These are phyloP conservation scores for Penicillium griseofulvum DNA, from an alignment of 2,329 filamentous ascomycete species.

Conservation along the genomic window DNA sequence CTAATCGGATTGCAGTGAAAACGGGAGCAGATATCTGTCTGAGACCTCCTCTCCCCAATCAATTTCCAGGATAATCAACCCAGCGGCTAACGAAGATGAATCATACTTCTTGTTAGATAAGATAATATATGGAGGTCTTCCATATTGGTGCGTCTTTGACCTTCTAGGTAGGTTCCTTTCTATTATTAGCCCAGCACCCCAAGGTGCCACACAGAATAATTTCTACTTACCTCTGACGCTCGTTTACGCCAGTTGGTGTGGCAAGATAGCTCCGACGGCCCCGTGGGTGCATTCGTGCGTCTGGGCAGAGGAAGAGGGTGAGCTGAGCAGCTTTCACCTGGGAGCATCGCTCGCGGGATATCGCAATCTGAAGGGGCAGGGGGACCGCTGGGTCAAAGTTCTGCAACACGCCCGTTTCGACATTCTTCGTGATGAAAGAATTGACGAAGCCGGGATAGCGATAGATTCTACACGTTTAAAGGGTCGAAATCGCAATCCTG, in stretches of 20 bases:
- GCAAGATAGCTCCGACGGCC: background rate
- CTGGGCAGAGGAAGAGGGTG: background rate
- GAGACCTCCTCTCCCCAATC: background rate
- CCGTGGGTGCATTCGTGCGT: background rate
- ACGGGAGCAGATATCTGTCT: background rate
- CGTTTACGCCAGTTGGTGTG: background rate
- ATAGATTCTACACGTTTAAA: accelerated
- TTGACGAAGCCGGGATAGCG: background rate
- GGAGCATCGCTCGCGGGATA: background rate
- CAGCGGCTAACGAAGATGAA: background rate
- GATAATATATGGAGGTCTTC: background rate
- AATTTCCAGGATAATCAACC: background rate
- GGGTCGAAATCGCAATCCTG: accelerated
- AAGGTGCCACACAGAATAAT: background rate
- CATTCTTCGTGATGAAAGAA: background rate
- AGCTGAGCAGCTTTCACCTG: background rate
- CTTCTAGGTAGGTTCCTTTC: background rate
- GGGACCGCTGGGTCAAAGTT: background rate
- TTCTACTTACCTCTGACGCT: background rate
- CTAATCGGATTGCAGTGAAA: background rate
- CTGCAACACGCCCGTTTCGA: background rate
- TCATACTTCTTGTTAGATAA: background rate
- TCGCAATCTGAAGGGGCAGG: background rate
- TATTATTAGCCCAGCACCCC: background rate
- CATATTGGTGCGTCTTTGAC: background rate